Base-by-base conservation (phyloP, 2,329 filamentous ascomycete species). In the Trichophyton simii region DNA sequence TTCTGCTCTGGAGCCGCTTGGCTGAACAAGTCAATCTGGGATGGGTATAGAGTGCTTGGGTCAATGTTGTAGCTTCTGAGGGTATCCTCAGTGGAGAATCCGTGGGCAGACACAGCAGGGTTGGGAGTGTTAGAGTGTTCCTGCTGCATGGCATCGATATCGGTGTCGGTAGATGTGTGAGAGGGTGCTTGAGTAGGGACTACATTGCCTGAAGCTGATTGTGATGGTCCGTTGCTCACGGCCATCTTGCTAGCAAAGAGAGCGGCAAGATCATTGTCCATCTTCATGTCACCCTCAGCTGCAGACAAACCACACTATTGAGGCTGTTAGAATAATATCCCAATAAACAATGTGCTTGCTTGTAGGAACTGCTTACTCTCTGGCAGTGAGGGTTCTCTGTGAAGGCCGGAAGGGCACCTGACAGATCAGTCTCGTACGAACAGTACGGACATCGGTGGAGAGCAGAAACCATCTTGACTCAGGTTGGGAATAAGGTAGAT, bases 171-270 rank as follows among this genome's bases (percentile, higher is more conserved):
- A 28, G 55, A 58, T 75, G 62, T 75, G 74, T 73, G 72, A 50
- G 22, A 13, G 62, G 38, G n/a, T 31, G 67, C 71, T 57, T 75
- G 77, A 31, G 67, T 62, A 61, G 68, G 66, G 46, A 68, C 58
- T 15, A 41, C 13, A 20, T 42, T 58, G 55, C 25, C n/a, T 9
- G 34, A 18, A 63, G 68, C 31, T 34, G 59, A 66, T 63, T 31
- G 68, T 65, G 61, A 64, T 67, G 66, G 67, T 71, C 60, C 66
- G 54, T 63, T 72, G 58, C 72, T 73, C 66, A 94, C 80, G 60
- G 81, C 87, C 75, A 95, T 82, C 71, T 88, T 88, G 67, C 84
- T 84, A 59, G 87, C 82, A 73, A 96, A 91, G 68, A 95, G 84
- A 63, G 82, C 78, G n/a, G 87, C 82, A 41, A 96, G 86, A 67